Base-by-base conservation (phyloP, 768 basidiomycete species). In the Aureoboletus auriporus region DNA sequence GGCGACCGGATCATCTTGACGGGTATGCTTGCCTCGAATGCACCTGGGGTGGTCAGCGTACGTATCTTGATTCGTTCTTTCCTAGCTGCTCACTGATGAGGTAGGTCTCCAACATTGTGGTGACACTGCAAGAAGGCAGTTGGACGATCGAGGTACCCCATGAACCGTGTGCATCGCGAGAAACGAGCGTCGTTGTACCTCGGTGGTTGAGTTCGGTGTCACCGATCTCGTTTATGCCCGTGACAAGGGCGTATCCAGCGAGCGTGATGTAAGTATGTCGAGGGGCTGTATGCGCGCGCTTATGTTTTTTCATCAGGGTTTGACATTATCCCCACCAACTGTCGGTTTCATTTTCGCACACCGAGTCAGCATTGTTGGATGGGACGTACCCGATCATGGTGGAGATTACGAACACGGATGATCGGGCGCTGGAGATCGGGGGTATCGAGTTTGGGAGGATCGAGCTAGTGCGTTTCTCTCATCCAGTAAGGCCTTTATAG, bases 101-200 rank as follows among this genome's bases (percentile, higher is more conserved):
- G 1, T 43, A 64, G 69, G 50, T 66, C 16, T 57, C 63, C 71
- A 81, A 55, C 75, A 58, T 85, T 1, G 61, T 78, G 2, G 51
- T 83, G 33, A 78, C 73, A 0, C 59, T 91, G 20, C 71, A 74
- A 46, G 75, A 85, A 62, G 78, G 92, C 12, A 61, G 67, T 44
- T 78, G 92, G 38, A 75, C 82, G 39, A 65, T 96, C 46, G 93
- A 96, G 61, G 71, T 95, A 30, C 93, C 91, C 0, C n/a, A 47
- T 39, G 8, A 43, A 53, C 16, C 92, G 95, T 60, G 75, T 77
- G 0, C 69, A n/a, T n/a, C n/a, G n/a, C n/a, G n/a, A n/a, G n/a
- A n/a, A n/a, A n/a, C n/a, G n/a, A n/a, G n/a, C n/a, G n/a, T n/a
- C n/a, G n/a, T n/a, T n/a, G n/a, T n/a, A n/a, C n/a, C n/a, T n/a